Percentiles rank a stretch among this genome's conserved stretches.
phyloP scores from a whole-genome alignment of 371 early-diverging fungal genomes.

The Caulochytrium protostelioides region DNA sequence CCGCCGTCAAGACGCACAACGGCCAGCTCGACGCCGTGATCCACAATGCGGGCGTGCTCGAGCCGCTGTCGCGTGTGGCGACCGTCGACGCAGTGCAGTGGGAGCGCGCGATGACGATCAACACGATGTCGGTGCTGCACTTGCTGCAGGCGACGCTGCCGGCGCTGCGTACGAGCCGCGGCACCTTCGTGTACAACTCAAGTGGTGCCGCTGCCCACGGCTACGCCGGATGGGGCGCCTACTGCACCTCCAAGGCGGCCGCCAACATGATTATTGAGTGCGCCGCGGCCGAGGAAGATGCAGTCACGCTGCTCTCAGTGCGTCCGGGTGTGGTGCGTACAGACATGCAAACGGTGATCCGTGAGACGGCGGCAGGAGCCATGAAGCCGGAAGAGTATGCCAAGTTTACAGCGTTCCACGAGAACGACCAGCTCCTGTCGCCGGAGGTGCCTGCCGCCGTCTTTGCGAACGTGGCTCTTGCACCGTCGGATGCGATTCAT shows the following conservation, averaged over 20 bases:
- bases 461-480: slow-evolving; percentile 38
- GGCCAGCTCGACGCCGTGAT: slow-evolving; percentile 46
- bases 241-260: slow-evolving; percentile 61
- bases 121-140: slow-evolving; percentile 46
- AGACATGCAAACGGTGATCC: slow-evolving; percentile 55
- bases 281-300: slow-evolving; percentile 49
- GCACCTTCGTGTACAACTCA: slow-evolving; percentile 10
- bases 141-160: slow-evolving; percentile 44
- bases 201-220: slow-evolving; percentile 41
- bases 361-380: slow-evolving; percentile 25
- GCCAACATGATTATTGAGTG: slow-evolving; percentile 49
- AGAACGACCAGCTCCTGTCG: slow-evolving; percentile 22
- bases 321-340: slow-evolving; percentile 80
- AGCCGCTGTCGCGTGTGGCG: slow-evolving; percentile 41
- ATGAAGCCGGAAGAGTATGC: slow-evolving; percentile 27
- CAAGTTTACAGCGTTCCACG: slow-evolving; percentile 29
- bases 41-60: slow-evolving; percentile 62
- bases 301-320: slow-evolving; percentile 40
- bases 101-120: slow-evolving; percentile 46
- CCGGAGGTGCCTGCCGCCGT: slow-evolving; percentile 39
- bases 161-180: slow-evolving; percentile 25
- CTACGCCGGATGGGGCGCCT: slow-evolving; percentile 56
- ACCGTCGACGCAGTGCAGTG: slow-evolving; percentile 32
- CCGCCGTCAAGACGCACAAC: too few relatives aligned
- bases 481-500: too few relatives aligned